Percentiles rank a stretch among this genome's conserved stretches.
Evolutionary conservation across 78 protist genomes (phyloP).

Genomic region (Speleostelium caveatum): DNA sequence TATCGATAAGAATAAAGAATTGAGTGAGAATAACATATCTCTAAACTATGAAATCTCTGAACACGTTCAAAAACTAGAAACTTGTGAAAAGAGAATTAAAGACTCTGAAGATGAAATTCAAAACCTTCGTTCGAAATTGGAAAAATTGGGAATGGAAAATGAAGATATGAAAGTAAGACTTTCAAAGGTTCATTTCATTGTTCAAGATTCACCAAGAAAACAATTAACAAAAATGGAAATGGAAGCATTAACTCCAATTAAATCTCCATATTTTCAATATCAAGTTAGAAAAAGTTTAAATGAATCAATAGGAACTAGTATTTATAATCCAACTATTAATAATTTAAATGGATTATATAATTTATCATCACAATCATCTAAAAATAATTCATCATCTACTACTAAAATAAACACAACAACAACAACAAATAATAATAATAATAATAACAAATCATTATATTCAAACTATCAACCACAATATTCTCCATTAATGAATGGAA

Average conservation of each 20-base stretch:
- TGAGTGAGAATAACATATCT: not conserved
- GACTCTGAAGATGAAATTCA: not conserved
- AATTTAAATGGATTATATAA: not conserved
- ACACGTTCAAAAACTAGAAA: not conserved
- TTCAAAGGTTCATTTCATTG: conserved; percentile 38
- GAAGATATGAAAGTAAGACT: conserved; percentile 71
- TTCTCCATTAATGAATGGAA: no score
- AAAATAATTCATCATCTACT: not conserved
- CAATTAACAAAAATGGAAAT: not conserved
- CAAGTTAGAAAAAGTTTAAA: not conserved
- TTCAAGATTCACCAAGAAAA: conserved; percentile 48
- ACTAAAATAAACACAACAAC: not conserved
- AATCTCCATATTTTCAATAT: not conserved
- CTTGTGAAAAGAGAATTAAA: not conserved
- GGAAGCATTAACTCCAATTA: conserved; percentile 25
- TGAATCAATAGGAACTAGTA: not conserved
- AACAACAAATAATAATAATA: not conserved
- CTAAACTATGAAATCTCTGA: not conserved
- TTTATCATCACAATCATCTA: not conserved
- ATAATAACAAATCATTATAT: no score
- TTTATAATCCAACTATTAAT: not conserved
- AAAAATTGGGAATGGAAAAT: conserved; percentile 10
- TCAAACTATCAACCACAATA: no score
- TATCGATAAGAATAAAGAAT: not conserved
- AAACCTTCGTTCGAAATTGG: not conserved